phyloP scores from a whole-genome alignment of 2,329 filamentous ascomycete species.

The Fusarium luffae region DNA sequence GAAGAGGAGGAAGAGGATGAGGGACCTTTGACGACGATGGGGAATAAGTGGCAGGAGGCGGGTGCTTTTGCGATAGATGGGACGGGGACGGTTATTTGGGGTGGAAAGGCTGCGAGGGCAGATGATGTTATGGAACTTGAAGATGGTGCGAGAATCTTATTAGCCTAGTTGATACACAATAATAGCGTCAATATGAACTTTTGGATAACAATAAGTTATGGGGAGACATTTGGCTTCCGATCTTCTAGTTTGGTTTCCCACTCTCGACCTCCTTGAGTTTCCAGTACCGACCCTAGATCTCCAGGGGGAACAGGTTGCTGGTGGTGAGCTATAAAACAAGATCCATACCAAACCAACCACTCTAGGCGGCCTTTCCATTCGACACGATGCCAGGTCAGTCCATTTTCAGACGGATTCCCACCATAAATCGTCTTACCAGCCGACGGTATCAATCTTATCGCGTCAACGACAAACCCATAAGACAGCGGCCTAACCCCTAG shows the following conservation, averaged over 20 bases:
- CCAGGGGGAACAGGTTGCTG: not conserved
- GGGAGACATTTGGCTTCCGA: not conserved
- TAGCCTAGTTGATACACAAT: conserved; percentile 26
- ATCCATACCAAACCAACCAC: conserved; percentile 9
- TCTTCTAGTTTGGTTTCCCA: not conserved
- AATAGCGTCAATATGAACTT: not conserved
- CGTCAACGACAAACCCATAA: not conserved
- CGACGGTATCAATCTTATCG: conserved; percentile 13
- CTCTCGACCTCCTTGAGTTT: not conserved
- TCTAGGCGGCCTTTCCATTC: conserved; percentile 7
- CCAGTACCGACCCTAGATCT: not conserved
- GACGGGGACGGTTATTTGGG: conserved; percentile 62
- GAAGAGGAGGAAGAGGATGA: conserved; percentile 44
- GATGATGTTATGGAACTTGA: conserved; percentile 68
- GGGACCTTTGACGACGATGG: conserved; percentile 58
- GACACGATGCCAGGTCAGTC: not conserved
- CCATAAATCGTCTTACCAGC: not conserved
- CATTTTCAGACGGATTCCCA: not conserved
- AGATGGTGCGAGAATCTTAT: conserved; percentile 54
- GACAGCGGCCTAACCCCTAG: not conserved
- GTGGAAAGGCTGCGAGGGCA: conserved; percentile 58
- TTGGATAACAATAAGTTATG: not conserved
- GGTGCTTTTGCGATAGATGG: conserved; percentile 64
- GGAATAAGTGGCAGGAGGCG: conserved; percentile 68
- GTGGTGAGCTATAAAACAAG: not conserved